Base-by-base conservation (phyloP, 1,284 basidiomycete genomes). In the Ustilago bromivora region DNA sequence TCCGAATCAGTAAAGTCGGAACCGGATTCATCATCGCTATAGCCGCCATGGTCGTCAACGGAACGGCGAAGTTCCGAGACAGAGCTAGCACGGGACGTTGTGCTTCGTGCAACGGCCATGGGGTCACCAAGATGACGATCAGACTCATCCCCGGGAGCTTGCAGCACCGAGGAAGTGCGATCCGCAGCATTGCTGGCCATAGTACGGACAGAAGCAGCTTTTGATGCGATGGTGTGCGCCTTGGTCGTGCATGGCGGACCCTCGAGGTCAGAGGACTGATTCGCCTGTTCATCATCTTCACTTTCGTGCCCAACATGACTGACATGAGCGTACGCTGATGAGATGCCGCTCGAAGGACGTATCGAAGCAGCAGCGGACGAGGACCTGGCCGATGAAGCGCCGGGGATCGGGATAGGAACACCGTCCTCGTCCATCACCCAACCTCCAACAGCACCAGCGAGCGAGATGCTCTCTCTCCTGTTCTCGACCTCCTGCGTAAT, bases 401-500 rank as follows among this genome's bases (percentile, higher is more conserved):
- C 75, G 2, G 75, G 75, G 17, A 77, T 77, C 11, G 75, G 75
- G 47, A 84, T 82, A 1, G 83, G 83, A 47, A 82, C 85, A 36
- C 85, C 86, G 57, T 86, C 87, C 66, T 78, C 82, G 57, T 84
- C 83, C 4, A 84, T 79, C 12, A 84, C 78, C 66, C 80, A 80
- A 7, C 68, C 65, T 19, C 61, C 66, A 17, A 57, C 59, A 8
- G 68, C 71, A n/a, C 66, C 71, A n/a, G 78, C 54, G 10, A 69
- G 52, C 34, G 61, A 69, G 66, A 88, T 87, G 80, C 88, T 90
- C 54, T 88, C 88, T 19, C 91, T 88, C 17, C 95, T 89, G 82
- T 92, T 94, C 88, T 98, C 96, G 1, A 99, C 94, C 82, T 96
- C 94, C 6, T 94, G 95, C 0, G 96, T 98, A 80, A 99, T 97